Evolutionary conservation across 257 asterid species (phyloP).

Genomic region (Jacaranda mimosifolia): DNA sequence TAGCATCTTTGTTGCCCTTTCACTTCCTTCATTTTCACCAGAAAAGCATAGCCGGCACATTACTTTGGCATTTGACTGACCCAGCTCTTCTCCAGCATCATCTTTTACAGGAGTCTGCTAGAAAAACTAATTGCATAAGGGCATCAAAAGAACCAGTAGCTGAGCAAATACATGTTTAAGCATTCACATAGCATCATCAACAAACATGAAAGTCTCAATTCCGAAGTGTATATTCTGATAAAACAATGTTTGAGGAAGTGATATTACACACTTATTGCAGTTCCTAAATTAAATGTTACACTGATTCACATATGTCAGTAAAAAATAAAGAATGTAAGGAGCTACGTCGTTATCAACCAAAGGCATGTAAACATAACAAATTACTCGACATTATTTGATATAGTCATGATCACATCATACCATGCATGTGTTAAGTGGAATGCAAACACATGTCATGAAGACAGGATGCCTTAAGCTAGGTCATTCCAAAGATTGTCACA

Average conservation of each 20-base stretch:
- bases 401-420: background rate
- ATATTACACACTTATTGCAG: conserved; percentile 5
- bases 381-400: background rate
- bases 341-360: background rate
- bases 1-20: conserved; percentile 87
- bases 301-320: background rate
- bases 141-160: conserved; percentile 20
- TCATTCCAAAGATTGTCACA: too few species aligned
- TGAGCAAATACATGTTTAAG: conserved; percentile 13
- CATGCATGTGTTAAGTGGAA: too few species aligned
- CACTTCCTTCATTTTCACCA: conserved; percentile 90
- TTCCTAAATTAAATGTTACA: conserved; percentile 9
- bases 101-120: conserved; percentile 62
- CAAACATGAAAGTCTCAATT: conserved; percentile 26
- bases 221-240: conserved; percentile 14
- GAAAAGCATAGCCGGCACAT: conserved; percentile 91
- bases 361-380: background rate
- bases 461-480: too few species aligned
- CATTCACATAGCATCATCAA: conserved; percentile 31
- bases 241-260: conserved; percentile 14
- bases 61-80: conserved; percentile 71
- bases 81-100: conserved; percentile 74
- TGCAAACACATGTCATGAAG: too few species aligned
- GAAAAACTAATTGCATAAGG: conserved; percentile 31
- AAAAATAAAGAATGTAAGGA: background rate